Evolutionary conservation across 225 moss, liverwort and hornwort species (phyloP).

Genomic region (Bryum argenteum): DNA sequence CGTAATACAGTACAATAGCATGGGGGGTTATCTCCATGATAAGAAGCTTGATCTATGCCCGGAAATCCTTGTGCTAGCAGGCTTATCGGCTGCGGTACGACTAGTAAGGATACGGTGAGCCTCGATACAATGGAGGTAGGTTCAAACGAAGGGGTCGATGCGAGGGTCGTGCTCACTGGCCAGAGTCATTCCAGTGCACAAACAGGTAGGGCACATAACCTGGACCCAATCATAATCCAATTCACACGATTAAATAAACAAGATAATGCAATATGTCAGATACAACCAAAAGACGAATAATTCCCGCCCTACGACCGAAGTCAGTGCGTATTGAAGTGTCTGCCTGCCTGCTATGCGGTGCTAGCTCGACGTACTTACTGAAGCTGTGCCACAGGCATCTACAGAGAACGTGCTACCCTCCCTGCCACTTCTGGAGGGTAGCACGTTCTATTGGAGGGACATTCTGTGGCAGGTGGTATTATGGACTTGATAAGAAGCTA

Average conservation of each 20-base stretch:
- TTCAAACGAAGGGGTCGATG: conserved; percentile 87
- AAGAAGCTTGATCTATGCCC: conserved; percentile 24
- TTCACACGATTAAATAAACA: not conserved
- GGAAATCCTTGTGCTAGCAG: conserved; percentile 5
- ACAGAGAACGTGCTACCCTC: too few relatives aligned
- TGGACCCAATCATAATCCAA: conserved; percentile 40
- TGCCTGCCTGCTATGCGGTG: too few relatives aligned
- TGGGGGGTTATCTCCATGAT: conserved; percentile 7
- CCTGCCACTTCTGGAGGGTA: too few relatives aligned
- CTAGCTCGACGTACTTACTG: too few relatives aligned
- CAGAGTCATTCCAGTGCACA: conserved; percentile 92
- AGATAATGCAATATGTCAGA: not conserved
- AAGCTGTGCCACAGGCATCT: too few relatives aligned
- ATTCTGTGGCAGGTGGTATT: too few relatives aligned
- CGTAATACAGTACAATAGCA: conserved; percentile 22
- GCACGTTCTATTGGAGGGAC: too few relatives aligned
- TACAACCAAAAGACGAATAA: not conserved
- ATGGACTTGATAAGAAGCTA: too few relatives aligned
- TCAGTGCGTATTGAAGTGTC: too few relatives aligned
- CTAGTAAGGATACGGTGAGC: not conserved
- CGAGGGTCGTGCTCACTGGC: conserved; percentile 97
- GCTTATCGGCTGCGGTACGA: not conserved
- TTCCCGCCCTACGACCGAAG: not conserved
- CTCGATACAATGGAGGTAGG: not conserved
- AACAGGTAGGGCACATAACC: conserved; percentile 98